Evolutionary conservation across 768 basidiomycete genomes (phyloP).

Genomic region (Pleurotus djamor): DNA sequence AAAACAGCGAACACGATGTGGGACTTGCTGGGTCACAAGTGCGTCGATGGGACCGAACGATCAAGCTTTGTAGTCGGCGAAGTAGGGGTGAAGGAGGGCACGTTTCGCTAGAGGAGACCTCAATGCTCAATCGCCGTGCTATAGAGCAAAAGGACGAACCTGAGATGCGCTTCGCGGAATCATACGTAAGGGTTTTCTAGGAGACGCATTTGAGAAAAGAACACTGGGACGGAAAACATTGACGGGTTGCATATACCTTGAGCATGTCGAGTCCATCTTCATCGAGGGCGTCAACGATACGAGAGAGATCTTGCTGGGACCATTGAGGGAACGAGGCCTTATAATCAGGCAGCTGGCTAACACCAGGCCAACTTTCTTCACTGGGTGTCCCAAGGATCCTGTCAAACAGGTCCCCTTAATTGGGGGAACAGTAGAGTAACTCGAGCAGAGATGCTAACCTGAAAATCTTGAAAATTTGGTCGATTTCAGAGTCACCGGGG

Average conservation of each 20-base stretch:
- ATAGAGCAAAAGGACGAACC: conserved; percentile 44
- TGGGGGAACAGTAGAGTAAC: not conserved
- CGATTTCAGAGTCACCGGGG: conserved; percentile 99
- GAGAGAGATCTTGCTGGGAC: conserved; percentile 71
- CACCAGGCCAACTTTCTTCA: conserved; percentile 91
- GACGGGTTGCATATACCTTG: conserved; percentile 40
- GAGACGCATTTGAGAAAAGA: not conserved
- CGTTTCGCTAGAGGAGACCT: conserved; percentile 56
- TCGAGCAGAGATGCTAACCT: conserved; percentile 45
- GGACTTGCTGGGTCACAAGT: too few species aligned
- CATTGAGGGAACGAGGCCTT: conserved; percentile 97
- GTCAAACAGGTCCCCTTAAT: conserved; percentile 1
- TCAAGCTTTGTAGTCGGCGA: conserved; percentile 36
- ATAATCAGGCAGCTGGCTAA: conserved; percentile 87
- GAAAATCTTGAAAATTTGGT: conserved; percentile 99
- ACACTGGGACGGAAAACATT: not conserved
- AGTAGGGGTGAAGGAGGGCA: conserved; percentile 49
- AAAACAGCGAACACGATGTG: too few species aligned
- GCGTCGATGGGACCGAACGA: not conserved
- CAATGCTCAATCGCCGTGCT: conserved; percentile 26
- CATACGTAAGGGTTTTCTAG: conserved; percentile 76
- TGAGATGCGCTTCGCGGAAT: conserved; percentile 90
- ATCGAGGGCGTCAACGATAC: conserved; percentile 70
- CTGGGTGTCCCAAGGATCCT: conserved; percentile 95
- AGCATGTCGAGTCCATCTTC: conserved; percentile 78